A percentile compares a stretch with the other conserved stretches of the same genome.
phyloP scores from a whole-genome alignment of 1,284 basidiomycete species.

The Coniferiporia weirii region DNA sequence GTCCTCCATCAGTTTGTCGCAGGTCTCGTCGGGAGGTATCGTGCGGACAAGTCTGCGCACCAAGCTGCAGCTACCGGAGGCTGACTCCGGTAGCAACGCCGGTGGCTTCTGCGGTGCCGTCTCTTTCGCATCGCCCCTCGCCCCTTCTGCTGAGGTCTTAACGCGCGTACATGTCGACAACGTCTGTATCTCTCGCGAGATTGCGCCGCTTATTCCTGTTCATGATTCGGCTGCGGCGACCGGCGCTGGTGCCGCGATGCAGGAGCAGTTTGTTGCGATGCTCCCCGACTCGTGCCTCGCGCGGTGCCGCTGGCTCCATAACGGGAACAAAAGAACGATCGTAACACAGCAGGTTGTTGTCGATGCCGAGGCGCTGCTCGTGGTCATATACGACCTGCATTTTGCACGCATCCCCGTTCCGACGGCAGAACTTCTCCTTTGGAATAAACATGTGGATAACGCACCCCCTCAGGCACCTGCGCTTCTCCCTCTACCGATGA shows the following conservation, averaged over 20 bases:
- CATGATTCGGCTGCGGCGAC: conserved; percentile 23
- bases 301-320: conserved; percentile 54
- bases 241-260: conserved; percentile 16
- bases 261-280: conserved; percentile 36
- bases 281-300: conserved; percentile 57
- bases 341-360: conserved; percentile 65
- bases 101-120: conserved; percentile 59
- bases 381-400: conserved; percentile 62
- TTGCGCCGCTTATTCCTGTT: conserved; percentile 41
- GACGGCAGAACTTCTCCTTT: conserved; percentile 51
- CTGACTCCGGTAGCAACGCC: conserved; percentile 42
- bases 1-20: neutral
- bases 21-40: neutral
- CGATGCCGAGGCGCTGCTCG: conserved; percentile 55
- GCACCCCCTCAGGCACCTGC: conserved; percentile 26
- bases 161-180: conserved; percentile 53
- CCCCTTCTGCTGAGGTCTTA: conserved; percentile 47
- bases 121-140: conserved; percentile 48
- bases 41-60: conserved; percentile 40
- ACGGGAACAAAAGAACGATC: conserved; percentile 44
- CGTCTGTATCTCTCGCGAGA: conserved; percentile 46
- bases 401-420: conserved; percentile 42
- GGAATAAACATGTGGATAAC: conserved; percentile 39
- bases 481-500: conserved; percentile 20
- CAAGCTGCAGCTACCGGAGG: conserved; percentile 41